Conservation (phyloP, 2,329 filamentous ascomycete species). For the Tolypocladium endophyticum region DNA sequence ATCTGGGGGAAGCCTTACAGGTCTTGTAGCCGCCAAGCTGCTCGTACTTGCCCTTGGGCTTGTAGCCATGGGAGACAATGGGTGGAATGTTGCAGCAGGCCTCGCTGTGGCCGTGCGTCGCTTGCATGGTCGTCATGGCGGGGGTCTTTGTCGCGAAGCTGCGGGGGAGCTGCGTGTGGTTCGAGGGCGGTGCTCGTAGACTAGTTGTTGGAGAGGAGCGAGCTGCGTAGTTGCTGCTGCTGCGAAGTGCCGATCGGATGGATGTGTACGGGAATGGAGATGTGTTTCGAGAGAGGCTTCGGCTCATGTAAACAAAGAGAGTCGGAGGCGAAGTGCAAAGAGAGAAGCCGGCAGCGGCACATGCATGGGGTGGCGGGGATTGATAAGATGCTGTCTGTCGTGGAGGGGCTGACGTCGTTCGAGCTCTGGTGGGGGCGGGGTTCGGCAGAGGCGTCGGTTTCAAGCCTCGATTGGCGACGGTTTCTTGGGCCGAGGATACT, state of each 20-base stretch:
- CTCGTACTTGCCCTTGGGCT: slow-evolving; percentile 44
- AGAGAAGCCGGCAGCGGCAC: neutral
- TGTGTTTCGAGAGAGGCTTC: neutral
- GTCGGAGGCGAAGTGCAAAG: neutral
- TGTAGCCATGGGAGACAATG: slow-evolving; percentile 44
- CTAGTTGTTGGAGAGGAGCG: neutral
- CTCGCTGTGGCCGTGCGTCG: slow-evolving; percentile 41
- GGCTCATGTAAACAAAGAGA: neutral
- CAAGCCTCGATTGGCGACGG: neutral
- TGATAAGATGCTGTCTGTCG: neutral
- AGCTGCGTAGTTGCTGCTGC: neutral
- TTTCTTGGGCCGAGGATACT: neutral
- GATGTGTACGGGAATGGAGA: neutral
- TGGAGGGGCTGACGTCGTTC: neutral
- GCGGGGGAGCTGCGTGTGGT: neutral
- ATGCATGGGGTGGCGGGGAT: neutral
- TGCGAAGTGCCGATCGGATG: neutral
- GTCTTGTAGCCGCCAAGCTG: slow-evolving; percentile 45
- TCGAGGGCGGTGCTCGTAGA: neutral
- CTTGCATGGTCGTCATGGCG: slow-evolving; percentile 39
- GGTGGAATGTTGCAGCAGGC: slow-evolving; percentile 51
- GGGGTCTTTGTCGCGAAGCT: slow-evolving; percentile 1
- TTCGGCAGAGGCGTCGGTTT: neutral
- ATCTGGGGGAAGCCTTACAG: slow-evolving; percentile 17
- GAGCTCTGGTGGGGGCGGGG: neutral